Base-by-base conservation (phyloP, 768 basidiomycete species). In the Leccinum longicurvipes region DNA sequence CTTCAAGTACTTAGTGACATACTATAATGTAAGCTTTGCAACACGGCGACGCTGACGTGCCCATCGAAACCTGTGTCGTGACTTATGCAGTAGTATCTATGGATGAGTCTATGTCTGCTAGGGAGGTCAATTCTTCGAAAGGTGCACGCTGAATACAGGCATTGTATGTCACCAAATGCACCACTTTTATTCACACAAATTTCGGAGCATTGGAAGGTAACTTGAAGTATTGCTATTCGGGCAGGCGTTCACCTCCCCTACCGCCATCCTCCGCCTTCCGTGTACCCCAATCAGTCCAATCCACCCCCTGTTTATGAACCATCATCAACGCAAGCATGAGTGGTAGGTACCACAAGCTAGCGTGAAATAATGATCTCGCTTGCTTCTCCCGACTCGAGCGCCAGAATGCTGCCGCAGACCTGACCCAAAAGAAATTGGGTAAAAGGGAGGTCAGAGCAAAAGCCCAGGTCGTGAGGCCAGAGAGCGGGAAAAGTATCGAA, bases 241-340 rank as follows among this genome's bases (percentile, higher is more conserved):
- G 10, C 11, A 12, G 52, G 23, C 34, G 12, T 48, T 56, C 29
- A 15, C 44, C 29, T n/a, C 5, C 48, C 29, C 57, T 44, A 19
- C 17, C 15, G 12, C 23, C 12, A 28, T 47, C 36, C 8, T 6
- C 25, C 21, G 14, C 42, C 21, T 54, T 56, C 10, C 17, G 23
- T 15, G 46, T 25, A 3, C 50, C 28, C 85, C 86, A 88, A 45
- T 81, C 73, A 24, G 77, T 62, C 91, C 91, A 93, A 60, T 88
- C 85, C 62, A 89, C 76, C 1, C 89, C 89, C 64, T 87, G 84
- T 75, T 98, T 98, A 73, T 96, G 93, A 53, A 89, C 76, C 91
- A 99, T 93, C 90, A 95, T 93, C 61, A 98, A 76, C 3, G 85
- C 93, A 58, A 98, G 77, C 6, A 98, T 76, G 6, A 89, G 87